Percentiles rank a stretch among this genome's conserved stretches.
Evolutionary conservation across 2,329 filamentous ascomycete species (phyloP).

Genomic region (Aureobasidium sp.): DNA sequence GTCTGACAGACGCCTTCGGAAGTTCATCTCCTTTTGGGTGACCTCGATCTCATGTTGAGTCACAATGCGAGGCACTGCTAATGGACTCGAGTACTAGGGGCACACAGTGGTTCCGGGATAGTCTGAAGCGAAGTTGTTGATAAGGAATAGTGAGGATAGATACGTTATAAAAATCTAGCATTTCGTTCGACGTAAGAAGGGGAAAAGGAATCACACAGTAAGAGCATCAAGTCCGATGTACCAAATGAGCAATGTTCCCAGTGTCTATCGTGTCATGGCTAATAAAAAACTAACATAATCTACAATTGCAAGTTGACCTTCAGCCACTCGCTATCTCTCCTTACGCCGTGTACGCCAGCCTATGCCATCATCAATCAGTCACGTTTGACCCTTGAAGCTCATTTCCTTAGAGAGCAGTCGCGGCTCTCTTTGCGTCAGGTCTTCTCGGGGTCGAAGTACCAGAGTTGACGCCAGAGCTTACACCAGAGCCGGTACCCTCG

Average conservation of each 20-base stretch:
- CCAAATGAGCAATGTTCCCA: background rate
- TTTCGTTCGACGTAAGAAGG: too few relatives aligned
- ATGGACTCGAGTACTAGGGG: too few relatives aligned
- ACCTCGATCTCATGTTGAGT: too few relatives aligned
- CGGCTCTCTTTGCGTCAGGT: conserved; percentile 1
- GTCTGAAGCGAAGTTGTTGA: too few relatives aligned
- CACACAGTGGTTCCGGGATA: too few relatives aligned
- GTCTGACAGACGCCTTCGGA: too few relatives aligned
- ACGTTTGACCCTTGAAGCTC: background rate
- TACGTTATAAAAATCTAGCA: too few relatives aligned
- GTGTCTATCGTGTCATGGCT: background rate
- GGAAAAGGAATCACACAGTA: too few relatives aligned
- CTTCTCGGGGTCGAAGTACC: background rate
- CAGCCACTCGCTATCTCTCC: background rate
- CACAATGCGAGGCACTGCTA: too few relatives aligned
- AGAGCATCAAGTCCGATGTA: too few relatives aligned
- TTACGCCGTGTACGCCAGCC: conserved; percentile 6
- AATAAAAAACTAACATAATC: background rate
- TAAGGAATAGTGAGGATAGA: too few relatives aligned
- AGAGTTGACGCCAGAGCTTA: background rate
- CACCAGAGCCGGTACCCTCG: background rate
- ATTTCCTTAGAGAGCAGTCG: background rate
- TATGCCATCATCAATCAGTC: background rate
- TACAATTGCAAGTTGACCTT: background rate
- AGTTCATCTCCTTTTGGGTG: too few relatives aligned